Conservation (phyloP, 2,329 filamentous ascomycete genomes). For the Ascomycota sp. region DNA sequence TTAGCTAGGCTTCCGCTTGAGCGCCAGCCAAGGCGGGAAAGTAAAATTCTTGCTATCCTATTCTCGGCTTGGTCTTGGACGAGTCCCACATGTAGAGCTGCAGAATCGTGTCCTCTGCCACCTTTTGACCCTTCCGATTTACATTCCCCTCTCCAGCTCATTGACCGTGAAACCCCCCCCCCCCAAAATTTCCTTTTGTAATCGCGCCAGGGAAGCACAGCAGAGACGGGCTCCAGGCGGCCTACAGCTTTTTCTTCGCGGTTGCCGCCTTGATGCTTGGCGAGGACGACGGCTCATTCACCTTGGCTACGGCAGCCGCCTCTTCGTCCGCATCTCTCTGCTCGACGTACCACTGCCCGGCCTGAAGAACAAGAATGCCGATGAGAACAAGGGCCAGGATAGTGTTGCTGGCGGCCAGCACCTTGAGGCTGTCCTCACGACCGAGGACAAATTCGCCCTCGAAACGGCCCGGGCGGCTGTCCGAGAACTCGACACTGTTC, state of each 20-base stretch:
- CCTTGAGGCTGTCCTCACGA: conserved; percentile 72
- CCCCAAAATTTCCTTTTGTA: no score
- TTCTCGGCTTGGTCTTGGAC: no score
- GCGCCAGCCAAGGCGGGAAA: no score
- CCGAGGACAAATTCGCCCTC: conserved; percentile 48
- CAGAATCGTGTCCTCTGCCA: no score
- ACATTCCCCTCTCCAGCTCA: no score
- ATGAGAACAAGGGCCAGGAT: conserved; percentile 83
- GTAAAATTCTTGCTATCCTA: no score
- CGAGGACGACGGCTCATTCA: conserved; percentile 6
- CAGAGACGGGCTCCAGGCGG: background rate
- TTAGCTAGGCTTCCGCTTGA: no score
- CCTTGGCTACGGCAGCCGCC: conserved; percentile 35
- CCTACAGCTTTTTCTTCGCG: conserved; percentile 16
- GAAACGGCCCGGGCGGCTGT: conserved; percentile 16
- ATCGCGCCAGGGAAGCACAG: no score
- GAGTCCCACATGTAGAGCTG: no score
- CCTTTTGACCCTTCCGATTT: no score
- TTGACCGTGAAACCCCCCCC: no score
- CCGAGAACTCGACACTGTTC: conserved; percentile 17
- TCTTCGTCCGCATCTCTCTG: conserved; percentile 70
- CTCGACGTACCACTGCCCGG: conserved; percentile 96
- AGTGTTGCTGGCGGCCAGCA: conserved; percentile 83
- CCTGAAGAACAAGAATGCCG: conserved; percentile 78
- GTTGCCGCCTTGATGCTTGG: conserved; percentile 8